phyloP scores from a whole-genome alignment of 2,329 filamentous ascomycete genomes.

The Cladosporium sp. region DNA sequence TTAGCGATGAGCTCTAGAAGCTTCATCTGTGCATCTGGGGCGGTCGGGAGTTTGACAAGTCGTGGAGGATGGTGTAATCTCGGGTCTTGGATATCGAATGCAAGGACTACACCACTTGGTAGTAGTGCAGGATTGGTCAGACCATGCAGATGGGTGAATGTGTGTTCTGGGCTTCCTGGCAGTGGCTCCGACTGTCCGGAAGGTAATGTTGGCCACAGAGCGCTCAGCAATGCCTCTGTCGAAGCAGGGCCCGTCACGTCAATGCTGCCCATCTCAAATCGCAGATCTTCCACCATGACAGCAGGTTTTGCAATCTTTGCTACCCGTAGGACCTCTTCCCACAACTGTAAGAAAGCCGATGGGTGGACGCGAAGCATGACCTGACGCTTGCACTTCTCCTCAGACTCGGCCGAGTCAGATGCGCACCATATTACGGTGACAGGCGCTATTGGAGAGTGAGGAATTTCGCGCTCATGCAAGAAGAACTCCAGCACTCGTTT shows the following conservation, averaged over 20 bases:
- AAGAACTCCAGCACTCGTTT: conserved; percentile 59
- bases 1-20: conserved; percentile 62
- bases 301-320: conserved; percentile 62
- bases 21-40: conserved; percentile 30
- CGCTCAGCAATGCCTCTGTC: conserved; percentile 71
- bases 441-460: conserved; percentile 64
- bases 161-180: conserved; percentile 37
- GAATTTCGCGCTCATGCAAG: conserved; percentile 57
- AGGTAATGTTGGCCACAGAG: conserved; percentile 55
- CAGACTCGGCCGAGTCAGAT: conserved; percentile 27
- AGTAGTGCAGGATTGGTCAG: conserved; percentile 69
- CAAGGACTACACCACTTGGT: conserved; percentile 67
- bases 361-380: conserved; percentile 79
- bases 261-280: conserved; percentile 72
- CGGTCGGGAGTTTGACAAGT: conserved; percentile 41
- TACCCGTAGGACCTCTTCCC: conserved; percentile 61
- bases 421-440: conserved; percentile 76
- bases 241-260: conserved; percentile 72
- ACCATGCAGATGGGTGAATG: conserved; percentile 55
- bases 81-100: conserved; percentile 75
- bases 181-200: conserved; percentile 9
- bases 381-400: conserved; percentile 48
- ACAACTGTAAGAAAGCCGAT: conserved; percentile 70
- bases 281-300: conserved; percentile 66
- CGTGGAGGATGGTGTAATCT: conserved; percentile 75